These are phyloP conservation scores for Aspergillus jensenii DNA, from an alignment of 2,329 filamentous ascomycete genomes.

Conservation along the genomic window DNA sequence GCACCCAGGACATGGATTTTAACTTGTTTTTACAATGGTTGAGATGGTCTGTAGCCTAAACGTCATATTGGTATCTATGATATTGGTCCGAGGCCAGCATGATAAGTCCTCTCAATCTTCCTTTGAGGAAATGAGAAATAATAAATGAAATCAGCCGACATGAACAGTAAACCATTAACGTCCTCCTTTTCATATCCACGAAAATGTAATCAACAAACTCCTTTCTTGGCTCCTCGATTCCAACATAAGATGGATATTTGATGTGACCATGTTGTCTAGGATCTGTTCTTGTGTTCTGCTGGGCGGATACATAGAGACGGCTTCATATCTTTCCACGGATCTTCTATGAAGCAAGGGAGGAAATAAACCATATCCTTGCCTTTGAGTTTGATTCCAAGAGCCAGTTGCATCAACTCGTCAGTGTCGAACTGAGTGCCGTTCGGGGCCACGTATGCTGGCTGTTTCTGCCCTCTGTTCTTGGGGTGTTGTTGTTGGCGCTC, in stretches of 20 bases:
- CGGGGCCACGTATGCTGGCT: constrained; percentile 21
- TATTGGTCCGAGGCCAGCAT: background rate
- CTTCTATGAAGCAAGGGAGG: constrained; percentile 18
- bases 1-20: background rate
- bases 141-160: background rate
- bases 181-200: background rate
- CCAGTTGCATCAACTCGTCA: constrained; percentile 15
- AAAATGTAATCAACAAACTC: background rate
- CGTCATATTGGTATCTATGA: background rate
- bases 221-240: background rate
- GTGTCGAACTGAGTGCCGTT: constrained; percentile 21
- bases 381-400: constrained; percentile 16
- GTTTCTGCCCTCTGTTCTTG: background rate
- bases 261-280: background rate
- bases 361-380: constrained; percentile 17
- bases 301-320: background rate
- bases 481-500: background rate
- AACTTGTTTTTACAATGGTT: background rate
- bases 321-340: constrained; percentile 21
- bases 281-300: background rate
- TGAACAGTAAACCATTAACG: background rate
- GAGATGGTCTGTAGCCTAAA: background rate
- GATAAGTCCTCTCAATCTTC: background rate
- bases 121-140: background rate
- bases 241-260: background rate